Evolutionary conservation across 805 yeast species (phyloP).

Genomic region (Candida verbasci): DNA sequence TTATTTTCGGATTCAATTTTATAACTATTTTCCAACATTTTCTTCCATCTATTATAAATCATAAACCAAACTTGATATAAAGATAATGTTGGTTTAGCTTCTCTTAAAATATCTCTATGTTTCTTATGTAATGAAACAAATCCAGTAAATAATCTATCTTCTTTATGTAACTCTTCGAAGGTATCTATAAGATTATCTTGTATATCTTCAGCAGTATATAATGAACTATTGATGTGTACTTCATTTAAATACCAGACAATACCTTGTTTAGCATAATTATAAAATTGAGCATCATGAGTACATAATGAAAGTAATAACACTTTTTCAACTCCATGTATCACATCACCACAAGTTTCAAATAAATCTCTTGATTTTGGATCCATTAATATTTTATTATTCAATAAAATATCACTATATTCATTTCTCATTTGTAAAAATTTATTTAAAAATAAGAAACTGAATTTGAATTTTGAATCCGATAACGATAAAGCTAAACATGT

Average conservation of each 20-base stretch:
- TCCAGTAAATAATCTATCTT: slow-evolving; percentile 59
- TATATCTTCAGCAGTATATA: slow-evolving; percentile 9
- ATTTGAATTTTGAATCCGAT: slow-evolving; percentile 32
- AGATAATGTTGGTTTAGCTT: slow-evolving; percentile 22
- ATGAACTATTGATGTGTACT: slow-evolving; percentile 5
- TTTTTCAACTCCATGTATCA: slow-evolving; percentile 30
- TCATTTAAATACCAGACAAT: slow-evolving; percentile 29
- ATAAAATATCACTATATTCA: slow-evolving; percentile 10
- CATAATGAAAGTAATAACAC: slow-evolving; percentile 35
- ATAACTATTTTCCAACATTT: slow-evolving; percentile 21
- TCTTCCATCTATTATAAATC: slow-evolving; percentile 50
- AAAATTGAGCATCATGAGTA: slow-evolving; percentile 41
- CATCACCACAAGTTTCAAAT: slow-evolving; percentile 11
- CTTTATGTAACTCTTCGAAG: slow-evolving; percentile 41
- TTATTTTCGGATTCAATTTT: slow-evolving; percentile 31
- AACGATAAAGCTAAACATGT: slow-evolving; percentile 29
- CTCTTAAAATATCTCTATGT: slow-evolving; percentile 37
- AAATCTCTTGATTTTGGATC: slow-evolving; percentile 9
- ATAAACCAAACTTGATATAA: slow-evolving; percentile 36
- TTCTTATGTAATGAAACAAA: slow-evolving; percentile 70
- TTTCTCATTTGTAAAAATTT: slow-evolving; percentile 27
- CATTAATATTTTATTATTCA: slow-evolving; percentile 11
- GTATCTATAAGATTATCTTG: slow-evolving; percentile 22
- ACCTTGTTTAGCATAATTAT: slow-evolving; percentile 33
- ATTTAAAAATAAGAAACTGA: slow-evolving; percentile 31